phyloP scores from a whole-genome alignment of 192 early-diverging fungal species.

The Umbelopsis sp. region DNA sequence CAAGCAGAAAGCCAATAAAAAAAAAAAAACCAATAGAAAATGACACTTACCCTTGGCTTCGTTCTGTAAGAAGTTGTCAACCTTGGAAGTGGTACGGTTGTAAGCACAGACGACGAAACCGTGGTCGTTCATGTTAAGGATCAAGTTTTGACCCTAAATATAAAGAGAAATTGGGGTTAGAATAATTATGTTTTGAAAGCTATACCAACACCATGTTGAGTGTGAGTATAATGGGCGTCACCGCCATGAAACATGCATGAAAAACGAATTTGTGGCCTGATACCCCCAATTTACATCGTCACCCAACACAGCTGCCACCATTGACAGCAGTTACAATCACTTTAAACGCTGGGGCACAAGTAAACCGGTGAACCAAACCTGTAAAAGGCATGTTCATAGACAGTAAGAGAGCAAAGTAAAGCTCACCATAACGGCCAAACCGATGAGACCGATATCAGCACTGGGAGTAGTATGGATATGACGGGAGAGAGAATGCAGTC shows the following conservation, averaged over 20 bases:
- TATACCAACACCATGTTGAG: too few species aligned
- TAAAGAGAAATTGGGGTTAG: background rate
- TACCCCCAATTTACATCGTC: too few species aligned
- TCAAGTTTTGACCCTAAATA: slow-evolving; percentile 94
- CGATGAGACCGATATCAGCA: slow-evolving; percentile 99
- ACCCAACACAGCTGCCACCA: too few species aligned
- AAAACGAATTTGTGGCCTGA: too few species aligned
- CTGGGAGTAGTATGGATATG: slow-evolving; percentile 27
- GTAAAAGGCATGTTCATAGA: too few species aligned
- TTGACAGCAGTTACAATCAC: background rate
- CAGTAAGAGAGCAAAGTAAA: background rate
- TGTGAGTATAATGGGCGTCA: too few species aligned
- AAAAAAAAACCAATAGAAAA: background rate
- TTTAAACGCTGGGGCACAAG: too few species aligned
- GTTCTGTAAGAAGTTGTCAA: slow-evolving; percentile 91
- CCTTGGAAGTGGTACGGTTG: slow-evolving; percentile 95
- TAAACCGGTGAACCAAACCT: too few species aligned
- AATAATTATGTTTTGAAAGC: slow-evolving; percentile 5
- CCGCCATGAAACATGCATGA: too few species aligned
- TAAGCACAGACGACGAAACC: slow-evolving; percentile 93
- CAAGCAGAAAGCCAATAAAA: background rate
- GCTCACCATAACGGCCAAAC: slow-evolving; percentile 98
- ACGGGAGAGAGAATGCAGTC: slow-evolving; percentile 7
- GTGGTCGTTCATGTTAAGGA: slow-evolving; percentile 98
- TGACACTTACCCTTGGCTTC: slow-evolving; percentile 87